Conservation (phyloP, 345 rosid species). For the Cardamine occulta region DNA sequence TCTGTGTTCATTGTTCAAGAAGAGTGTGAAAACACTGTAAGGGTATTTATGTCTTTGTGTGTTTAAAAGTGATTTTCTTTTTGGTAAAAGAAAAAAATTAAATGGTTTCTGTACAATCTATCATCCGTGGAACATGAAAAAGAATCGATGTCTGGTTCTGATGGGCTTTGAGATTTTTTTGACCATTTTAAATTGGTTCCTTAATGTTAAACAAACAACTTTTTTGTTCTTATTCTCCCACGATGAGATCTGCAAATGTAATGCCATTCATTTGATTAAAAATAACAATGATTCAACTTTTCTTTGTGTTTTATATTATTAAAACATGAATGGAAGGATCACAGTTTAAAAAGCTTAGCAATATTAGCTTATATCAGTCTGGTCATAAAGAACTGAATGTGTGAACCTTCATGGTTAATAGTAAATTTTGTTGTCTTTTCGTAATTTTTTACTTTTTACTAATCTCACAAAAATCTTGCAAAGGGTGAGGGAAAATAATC, state of each 20-base stretch:
- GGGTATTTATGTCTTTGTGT: slow-evolving; percentile 39
- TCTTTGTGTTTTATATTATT: slow-evolving; percentile 5
- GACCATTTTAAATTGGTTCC: slow-evolving; percentile 1
- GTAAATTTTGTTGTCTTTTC: not conserved
- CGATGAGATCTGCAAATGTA: slow-evolving; percentile 40
- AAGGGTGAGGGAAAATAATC: not conserved
- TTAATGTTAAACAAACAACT: not conserved
- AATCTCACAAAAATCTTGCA: not conserved
- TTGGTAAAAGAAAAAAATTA: slow-evolving; percentile 19
- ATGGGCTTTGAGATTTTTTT: slow-evolving; percentile 30
- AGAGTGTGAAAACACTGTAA: slow-evolving; percentile 38
- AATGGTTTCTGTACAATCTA: slow-evolving; percentile 34
- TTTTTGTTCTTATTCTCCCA: slow-evolving; percentile 44
- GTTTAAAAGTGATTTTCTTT: slow-evolving; percentile 27
- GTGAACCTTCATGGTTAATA: not conserved
- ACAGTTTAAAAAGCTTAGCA: not conserved
- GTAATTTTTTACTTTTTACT: not conserved
- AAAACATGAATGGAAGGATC: slow-evolving; percentile 9
- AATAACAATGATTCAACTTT: slow-evolving; percentile 20
- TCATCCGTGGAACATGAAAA: slow-evolving; percentile 43
- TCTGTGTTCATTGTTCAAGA: slow-evolving; percentile 30
- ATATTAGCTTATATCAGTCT: not conserved
- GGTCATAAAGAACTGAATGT: slow-evolving; percentile 1
- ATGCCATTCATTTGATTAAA: slow-evolving; percentile 30
- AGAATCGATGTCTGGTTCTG: slow-evolving; percentile 38